Evolutionary conservation across 176 grass and related monocot genomes (phyloP).

Genomic region (Triticum turgidum): DNA sequence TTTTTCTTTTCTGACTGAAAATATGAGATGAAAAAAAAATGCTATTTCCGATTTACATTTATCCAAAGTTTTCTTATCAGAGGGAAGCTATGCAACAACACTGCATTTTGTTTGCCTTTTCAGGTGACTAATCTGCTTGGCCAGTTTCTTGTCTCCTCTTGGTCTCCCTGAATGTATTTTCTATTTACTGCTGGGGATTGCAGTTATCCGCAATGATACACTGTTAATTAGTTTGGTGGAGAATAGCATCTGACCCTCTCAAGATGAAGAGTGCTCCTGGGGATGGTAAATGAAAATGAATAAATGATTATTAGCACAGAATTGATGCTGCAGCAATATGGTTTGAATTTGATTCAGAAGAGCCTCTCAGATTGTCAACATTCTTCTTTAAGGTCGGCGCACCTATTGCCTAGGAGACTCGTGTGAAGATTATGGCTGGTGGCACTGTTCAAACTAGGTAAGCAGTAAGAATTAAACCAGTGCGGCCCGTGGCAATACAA

Average conservation of each 20-base stretch:
- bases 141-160: constrained; percentile 60
- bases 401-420: not conserved
- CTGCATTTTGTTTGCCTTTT: constrained; percentile 37
- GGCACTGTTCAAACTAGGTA: not conserved
- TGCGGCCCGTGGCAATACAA: not conserved
- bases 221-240: not conserved
- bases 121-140: constrained; percentile 80
- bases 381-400: not conserved
- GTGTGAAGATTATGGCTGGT: not conserved
- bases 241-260: not conserved
- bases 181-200: not conserved
- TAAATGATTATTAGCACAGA: not conserved
- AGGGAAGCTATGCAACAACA: not conserved
- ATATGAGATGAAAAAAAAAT: constrained; percentile 7
- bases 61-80: not conserved
- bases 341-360: not conserved
- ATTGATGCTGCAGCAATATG: not conserved
- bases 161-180: constrained; percentile 57
- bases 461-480: not conserved
- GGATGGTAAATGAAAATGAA: constrained; percentile 11
- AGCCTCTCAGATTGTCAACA: not conserved
- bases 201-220: not conserved
- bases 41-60: not conserved
- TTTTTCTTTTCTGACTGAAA: not conserved
- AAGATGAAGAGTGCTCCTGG: not conserved